Percentiles rank a stretch among this genome's conserved stretches.
phyloP scores from a whole-genome alignment of 2,329 filamentous ascomycete genomes.

The Sporothrix globosa region DNA sequence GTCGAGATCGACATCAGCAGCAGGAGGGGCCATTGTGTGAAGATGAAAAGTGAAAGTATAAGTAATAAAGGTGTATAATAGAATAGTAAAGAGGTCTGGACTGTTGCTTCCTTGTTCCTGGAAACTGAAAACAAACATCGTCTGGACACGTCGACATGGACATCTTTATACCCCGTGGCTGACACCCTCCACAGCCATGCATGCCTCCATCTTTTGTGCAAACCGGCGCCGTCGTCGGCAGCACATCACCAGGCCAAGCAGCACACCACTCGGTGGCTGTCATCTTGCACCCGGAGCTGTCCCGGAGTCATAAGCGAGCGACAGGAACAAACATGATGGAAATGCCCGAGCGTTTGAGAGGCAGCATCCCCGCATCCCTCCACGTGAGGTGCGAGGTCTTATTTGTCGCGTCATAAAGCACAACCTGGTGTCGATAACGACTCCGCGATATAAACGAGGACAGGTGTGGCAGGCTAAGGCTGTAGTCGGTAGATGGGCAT shows the following conservation, averaged over 20 bases:
- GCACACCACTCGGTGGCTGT: slow-evolving; percentile 10
- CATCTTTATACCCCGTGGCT: slow-evolving; percentile 18
- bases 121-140: neutral
- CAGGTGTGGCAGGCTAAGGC: neutral
- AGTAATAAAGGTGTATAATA: neutral
- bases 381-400: slow-evolving; percentile 26
- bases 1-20: slow-evolving; percentile 40
- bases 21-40: slow-evolving; percentile 40
- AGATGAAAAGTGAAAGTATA: neutral
- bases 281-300: neutral
- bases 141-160: neutral
- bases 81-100: neutral
- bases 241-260: slow-evolving; percentile 22
- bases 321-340: neutral
- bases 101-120: neutral
- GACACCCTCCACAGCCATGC: neutral
- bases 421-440: slow-evolving; percentile 2
- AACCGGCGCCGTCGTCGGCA: slow-evolving; percentile 28
- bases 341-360: neutral
- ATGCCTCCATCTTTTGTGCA: neutral
- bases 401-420: slow-evolving; percentile 28
- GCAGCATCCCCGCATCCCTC: neutral
- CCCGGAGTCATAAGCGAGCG: neutral
- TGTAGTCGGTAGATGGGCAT: slow-evolving; percentile 1
- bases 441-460: neutral